Evolutionary conservation across 2,329 filamentous ascomycete species (phyloP).

Genomic region (Calonectria montana): DNA sequence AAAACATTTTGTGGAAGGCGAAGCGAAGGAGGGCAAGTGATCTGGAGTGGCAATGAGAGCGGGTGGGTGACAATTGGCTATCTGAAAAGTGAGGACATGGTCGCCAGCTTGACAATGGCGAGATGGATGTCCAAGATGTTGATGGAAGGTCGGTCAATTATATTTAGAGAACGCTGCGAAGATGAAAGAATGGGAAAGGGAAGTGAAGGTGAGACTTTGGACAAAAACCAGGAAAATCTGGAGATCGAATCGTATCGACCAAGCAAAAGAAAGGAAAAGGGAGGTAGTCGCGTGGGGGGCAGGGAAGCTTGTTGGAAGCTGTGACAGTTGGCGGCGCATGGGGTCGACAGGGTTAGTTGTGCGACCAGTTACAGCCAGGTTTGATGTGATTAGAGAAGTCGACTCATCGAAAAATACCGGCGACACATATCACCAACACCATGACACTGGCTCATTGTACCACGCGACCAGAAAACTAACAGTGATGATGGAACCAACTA

Average conservation of each 20-base stretch:
- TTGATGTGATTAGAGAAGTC: background rate
- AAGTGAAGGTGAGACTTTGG: background rate
- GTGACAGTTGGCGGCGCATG: conserved; percentile 31
- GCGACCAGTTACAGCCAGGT: background rate
- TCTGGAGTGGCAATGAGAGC: background rate
- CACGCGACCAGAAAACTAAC: background rate
- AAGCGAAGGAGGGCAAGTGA: background rate
- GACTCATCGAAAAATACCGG: background rate
- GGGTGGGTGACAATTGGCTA: conserved; percentile 12
- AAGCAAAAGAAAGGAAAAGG: background rate
- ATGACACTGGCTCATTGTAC: background rate
- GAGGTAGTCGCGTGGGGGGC: conserved; percentile 4
- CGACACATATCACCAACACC: background rate
- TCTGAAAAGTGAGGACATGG: conserved; percentile 33
- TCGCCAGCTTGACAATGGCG: background rate
- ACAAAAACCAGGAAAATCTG: background rate
- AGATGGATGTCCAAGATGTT: background rate
- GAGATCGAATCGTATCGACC: background rate
- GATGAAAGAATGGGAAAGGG: background rate
- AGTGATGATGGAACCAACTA: too few species aligned
- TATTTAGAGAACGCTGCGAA: background rate
- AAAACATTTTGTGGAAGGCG: conserved; percentile 31
- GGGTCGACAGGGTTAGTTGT: background rate
- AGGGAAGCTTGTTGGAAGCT: conserved; percentile 8
- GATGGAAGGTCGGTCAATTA: background rate